Base-by-base conservation (phyloP, 2,329 filamentous ascomycete genomes). In the Fulvia fulva region DNA sequence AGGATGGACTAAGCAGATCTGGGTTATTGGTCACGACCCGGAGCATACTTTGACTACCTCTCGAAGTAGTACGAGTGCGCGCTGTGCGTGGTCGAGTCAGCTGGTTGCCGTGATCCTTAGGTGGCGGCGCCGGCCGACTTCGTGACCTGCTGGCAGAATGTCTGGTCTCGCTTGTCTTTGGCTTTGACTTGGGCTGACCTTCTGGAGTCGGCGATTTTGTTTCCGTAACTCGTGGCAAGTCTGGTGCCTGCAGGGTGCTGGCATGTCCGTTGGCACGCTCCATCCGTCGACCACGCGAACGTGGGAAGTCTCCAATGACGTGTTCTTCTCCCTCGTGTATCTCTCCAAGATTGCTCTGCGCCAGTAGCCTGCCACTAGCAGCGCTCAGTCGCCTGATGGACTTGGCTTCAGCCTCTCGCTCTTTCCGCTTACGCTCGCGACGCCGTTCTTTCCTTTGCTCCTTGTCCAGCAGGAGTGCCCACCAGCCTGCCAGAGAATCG, bases 401-500 rank as follows among this genome's bases (percentile, higher is more conserved):
- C 71, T 91, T 88, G 57, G 85, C 86, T 68, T 97, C 91, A 1
- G 83, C 81, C 68, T 99, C 92, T 66, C 85, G 87, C 71, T 97
- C 92, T 70, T 83, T 91, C 8, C 93, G 84, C 71, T 93, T 97
- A 54, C 86, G 84, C 68, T 97, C 91, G 62, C 87, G 81, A 60
- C 91, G 82, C 61, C 78, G 82, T 63, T 92, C 87, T 74, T 99
- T 99, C 8, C 91, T 85, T 71, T 91, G 85, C 71, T 99, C 94
- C 73, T 97, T 99, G 70, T 97, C 94, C 9, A 97, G 85, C 41
- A 99, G 77, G 26, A 99, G 76, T 2, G 90, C 89, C 94, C 94
- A 99, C 94, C 94, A 99, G 5, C 94, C 94, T 52, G 91, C 90
- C 51, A 99, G 78, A 5, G 88, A 83, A 74, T 99, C 93, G 70